Base-by-base conservation (phyloP, 2,329 filamentous ascomycete species). In the Diaporthe citriasiana region DNA sequence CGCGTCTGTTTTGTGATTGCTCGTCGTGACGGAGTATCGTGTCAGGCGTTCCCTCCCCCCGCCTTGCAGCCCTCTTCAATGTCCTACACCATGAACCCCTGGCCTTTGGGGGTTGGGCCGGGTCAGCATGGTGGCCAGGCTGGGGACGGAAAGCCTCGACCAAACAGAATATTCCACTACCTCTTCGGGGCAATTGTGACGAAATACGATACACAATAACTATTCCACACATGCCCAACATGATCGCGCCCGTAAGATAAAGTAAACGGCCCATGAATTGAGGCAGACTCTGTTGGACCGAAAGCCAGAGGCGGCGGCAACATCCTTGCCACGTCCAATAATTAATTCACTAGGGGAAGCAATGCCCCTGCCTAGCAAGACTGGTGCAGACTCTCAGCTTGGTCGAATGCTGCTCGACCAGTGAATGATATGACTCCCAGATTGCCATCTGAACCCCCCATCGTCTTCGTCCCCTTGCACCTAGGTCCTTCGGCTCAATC, bases 151-250 rank as follows among this genome's bases (percentile, higher is more conserved):
- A 59, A 60, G 56, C 45, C 70, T 30, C n/a, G 70, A 35, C 70
- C 47, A 55, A 40, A 15, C 69, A 59, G 35, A 63, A 55, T 22
- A 35, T 40, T 63, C 42, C 57, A 63, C 19, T 63, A 30, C 55
- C 45, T 60, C 69, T 47, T 56, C 42, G 55, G 69, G 59, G 63
- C 42, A 33, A 27, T 45, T 27, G 35, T 25, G 56, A 45, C 57
- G 70, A 71, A 38, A 71, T 63, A 63, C 47, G 70, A 60, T 71
- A 71, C 53, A 63, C 56, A 71, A 71, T 63, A 25, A 71, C 70
- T 53, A 63, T 71, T 63, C 56, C 70, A 33, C 70, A 35, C 35
- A 19, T 19, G 5, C 17, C n/a, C 45, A 33, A 63, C 45, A 45
- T 38, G 45, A 40, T 40, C 10, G n/a, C 10, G n/a, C 15, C 45